Base-by-base conservation (phyloP, 768 basidiomycete genomes). In the Pholiota conissans region DNA sequence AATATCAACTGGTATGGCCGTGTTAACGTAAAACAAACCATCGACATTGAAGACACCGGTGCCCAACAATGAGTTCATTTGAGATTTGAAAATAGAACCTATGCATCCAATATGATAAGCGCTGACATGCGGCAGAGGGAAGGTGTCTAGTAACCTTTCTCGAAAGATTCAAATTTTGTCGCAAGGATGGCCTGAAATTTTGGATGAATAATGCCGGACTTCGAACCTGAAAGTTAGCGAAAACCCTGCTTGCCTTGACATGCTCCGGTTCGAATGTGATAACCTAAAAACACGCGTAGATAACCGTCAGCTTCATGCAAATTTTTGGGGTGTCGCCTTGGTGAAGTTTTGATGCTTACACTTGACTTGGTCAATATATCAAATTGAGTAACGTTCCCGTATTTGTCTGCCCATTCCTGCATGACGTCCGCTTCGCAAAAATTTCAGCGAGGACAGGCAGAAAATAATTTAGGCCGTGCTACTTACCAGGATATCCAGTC, bases 41-140 rank as follows among this genome's bases (percentile, higher is more conserved):
- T 87, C 83, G 2, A 78, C 77, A 63, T 83, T 84, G 70, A 88
- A 88, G 0, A 88, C 79, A 0, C 86, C 85, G 7, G 73, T 74
- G 0, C 85, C 86, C 3, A 86, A 71, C 10, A 83, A 59, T 5
- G 76, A 70, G 7, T 65, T 49, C 27, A 80, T 57, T 60, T 72
- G 71, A 1, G 54, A 47, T 14, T 52, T 63, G 27, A 72, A 59
- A 10, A 61, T 49, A 7, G 71, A 63, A 4, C 76, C 73, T 69
- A 5, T 40, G 13, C 13, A 20, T 30, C 10, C 53, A n/a, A 13
- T 6, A n/a, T n/a, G n/a, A n/a, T n/a, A n/a, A n/a, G n/a, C n/a
- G n/a, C n/a, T n/a, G n/a, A n/a, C n/a, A n/a, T n/a, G n/a, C n/a
- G n/a, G n/a, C n/a, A n/a, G n/a, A n/a, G n/a, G n/a, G n/a, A n/a